Conservation (phyloP, 1,284 basidiomycete genomes). For the Trichosporon coremiiforme region DNA sequence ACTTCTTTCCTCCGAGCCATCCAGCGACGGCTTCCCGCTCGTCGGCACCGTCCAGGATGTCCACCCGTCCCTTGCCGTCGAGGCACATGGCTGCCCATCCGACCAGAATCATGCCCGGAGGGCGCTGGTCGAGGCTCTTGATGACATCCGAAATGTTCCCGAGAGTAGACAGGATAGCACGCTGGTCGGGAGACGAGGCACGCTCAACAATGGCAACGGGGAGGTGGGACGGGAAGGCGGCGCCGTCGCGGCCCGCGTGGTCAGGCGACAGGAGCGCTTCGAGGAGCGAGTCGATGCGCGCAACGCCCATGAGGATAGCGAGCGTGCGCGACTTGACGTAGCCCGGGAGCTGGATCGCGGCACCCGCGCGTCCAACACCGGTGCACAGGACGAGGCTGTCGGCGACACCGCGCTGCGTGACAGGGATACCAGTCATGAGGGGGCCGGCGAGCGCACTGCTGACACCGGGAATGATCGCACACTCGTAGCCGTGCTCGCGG, state of each 20-base stretch:
- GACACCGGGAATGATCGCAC: constrained; percentile 84
- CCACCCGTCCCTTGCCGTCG: constrained; percentile 60
- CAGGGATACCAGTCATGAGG: constrained; percentile 83
- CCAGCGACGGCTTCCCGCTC: constrained; percentile 44
- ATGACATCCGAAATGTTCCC: constrained; percentile 71
- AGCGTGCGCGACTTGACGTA: constrained; percentile 81
- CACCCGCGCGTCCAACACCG: constrained; percentile 84
- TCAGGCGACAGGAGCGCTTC: constrained; percentile 60
- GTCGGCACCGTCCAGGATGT: constrained; percentile 58
- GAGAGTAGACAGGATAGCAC: constrained; percentile 79
- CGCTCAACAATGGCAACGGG: constrained; percentile 94
- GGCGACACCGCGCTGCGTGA: constrained; percentile 92
- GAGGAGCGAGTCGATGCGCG: constrained; percentile 73
- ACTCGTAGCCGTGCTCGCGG: constrained; percentile 77
- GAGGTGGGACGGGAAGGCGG: constrained; percentile 70
- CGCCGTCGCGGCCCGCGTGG: constrained; percentile 57
- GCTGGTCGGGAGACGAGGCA: constrained; percentile 87
- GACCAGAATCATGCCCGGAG: constrained; percentile 92
- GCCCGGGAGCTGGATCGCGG: constrained; percentile 78
- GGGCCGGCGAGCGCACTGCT: constrained; percentile 86
- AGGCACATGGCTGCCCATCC: constrained; percentile 74
- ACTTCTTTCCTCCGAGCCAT: constrained; percentile 48
- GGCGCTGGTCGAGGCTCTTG: constrained; percentile 80
- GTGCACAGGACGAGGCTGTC: constrained; percentile 89
- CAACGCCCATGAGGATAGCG: constrained; percentile 92